phyloP scores from a whole-genome alignment of 495 filamentous ascomycete genomes.

The Penicillium simplicissimum region DNA sequence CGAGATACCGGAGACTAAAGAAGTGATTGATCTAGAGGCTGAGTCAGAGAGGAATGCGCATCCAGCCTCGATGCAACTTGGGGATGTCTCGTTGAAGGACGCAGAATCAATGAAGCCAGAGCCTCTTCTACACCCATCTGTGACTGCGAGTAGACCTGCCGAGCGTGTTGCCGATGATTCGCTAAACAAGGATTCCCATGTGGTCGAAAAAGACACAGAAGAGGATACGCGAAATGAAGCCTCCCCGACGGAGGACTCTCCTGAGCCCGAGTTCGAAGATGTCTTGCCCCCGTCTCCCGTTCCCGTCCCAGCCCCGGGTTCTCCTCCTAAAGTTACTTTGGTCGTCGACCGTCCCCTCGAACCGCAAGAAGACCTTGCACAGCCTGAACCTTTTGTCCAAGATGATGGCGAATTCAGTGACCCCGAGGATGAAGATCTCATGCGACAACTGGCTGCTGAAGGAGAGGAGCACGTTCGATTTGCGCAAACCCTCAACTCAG shows the following conservation, averaged over 20 bases:
- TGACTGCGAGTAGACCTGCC: slow-evolving; percentile 1
- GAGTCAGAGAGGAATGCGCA: slow-evolving; percentile 23
- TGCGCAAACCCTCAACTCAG: slow-evolving; percentile 77
- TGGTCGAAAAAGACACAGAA: background rate
- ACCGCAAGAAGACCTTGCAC: slow-evolving; percentile 25
- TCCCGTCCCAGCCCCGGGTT: slow-evolving; percentile 1
- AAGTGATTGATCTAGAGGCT: slow-evolving; percentile 47
- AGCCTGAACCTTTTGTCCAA: slow-evolving; percentile 32
- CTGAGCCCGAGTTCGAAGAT: slow-evolving; percentile 57
- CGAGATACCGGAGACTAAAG: slow-evolving; percentile 29
- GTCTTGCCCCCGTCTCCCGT: slow-evolving; percentile 23
- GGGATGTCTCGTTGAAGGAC: background rate
- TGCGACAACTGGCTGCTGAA: slow-evolving; percentile 82
- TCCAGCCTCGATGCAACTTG: background rate
- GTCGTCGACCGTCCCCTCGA: slow-evolving; percentile 16
- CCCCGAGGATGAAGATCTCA: slow-evolving; percentile 86
- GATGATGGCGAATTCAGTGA: slow-evolving; percentile 66
- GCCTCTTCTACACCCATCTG: background rate
- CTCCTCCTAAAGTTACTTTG: slow-evolving; percentile 12
- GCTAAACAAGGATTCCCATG: background rate
- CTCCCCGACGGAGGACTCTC: slow-evolving; percentile 31
- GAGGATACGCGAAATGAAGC: background rate
- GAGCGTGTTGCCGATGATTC: slow-evolving; percentile 4
- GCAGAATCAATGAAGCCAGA: slow-evolving; percentile 2
- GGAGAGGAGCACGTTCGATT: slow-evolving; percentile 91